phyloP scores from a whole-genome alignment of 2,329 filamentous ascomycete genomes.

The Juglanconis oblonga region DNA sequence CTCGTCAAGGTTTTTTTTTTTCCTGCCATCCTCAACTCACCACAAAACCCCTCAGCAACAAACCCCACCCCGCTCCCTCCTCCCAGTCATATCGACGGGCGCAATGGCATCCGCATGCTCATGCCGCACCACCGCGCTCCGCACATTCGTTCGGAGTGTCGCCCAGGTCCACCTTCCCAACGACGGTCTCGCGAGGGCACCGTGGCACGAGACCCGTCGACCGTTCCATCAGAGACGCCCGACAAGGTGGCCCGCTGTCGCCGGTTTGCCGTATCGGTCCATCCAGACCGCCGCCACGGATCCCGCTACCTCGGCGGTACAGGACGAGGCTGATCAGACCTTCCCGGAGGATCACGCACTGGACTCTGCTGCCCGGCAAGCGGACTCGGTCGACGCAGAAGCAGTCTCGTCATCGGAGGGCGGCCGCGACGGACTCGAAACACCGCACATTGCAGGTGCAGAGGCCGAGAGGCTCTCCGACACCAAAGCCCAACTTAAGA shows the following conservation, averaged over 20 bases:
- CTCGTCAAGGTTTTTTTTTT: not conserved
- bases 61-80: not conserved
- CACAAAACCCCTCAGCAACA: not conserved
- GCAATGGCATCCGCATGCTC: slow-evolving; percentile 31
- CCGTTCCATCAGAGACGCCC: not conserved
- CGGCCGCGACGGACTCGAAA: too few relatives aligned
- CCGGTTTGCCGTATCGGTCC: not conserved
- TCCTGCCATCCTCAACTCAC: not conserved
- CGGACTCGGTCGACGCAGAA: too few relatives aligned
- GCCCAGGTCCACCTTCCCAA: slow-evolving; percentile 35
- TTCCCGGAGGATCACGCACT: too few relatives aligned
- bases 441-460: not conserved
- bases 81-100: not conserved
- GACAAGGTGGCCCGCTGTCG: not conserved
- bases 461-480: not conserved
- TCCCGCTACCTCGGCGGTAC: not conserved
- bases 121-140: slow-evolving; percentile 43
- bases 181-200: not conserved
- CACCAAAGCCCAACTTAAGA: too few relatives aligned
- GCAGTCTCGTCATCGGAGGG: too few relatives aligned
- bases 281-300: not conserved
- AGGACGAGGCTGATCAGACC: not conserved
- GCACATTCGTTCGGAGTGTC: slow-evolving; percentile 47
- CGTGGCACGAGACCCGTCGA: slow-evolving; percentile 3
- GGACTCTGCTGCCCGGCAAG: too few relatives aligned